Evolutionary conservation across 345 rosid species (phyloP), one percentile per base, ranked within the genome.

Genomic region (Camelina neglecta): DNA sequence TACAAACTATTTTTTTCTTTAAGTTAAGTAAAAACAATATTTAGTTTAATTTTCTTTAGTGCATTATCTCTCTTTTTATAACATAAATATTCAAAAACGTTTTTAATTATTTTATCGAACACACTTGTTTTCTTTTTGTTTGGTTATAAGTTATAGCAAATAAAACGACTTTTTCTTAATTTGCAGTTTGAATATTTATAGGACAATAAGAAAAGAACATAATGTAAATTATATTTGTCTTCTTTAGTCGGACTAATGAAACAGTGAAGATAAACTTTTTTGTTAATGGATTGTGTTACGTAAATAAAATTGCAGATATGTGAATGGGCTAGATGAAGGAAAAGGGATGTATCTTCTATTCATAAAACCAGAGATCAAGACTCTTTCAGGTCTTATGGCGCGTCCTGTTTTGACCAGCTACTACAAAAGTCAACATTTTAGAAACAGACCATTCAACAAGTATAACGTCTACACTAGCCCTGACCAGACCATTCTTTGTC

Each of bases 381-480:
- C 97, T 20, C 97, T 90, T 3, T 87, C 96, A 7, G 93, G 96
- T 49, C 74, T 93, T 50, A 87, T 80, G 97, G 98, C 97, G 0
- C 90, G 97, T 74, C 98, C 98, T 35, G 98, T 91, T 60, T 77
- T 93, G 57, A 93, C 98, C 18, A 93, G 97, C 81, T 93, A 91
- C 81, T 93, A 91, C 81, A 93, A 90, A 85, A 93, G 98, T 81
- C 75, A 70, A 54, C 87, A 86, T 81, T 93, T 93, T 84, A 84
- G 81, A 80, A 86, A 88, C 75, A 79, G 97, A 67, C 93, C 94
- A 10, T 88, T 88, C 68, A 91, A 91, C 81, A 81, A 87, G 65
- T 93, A 86, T 82, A 91, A 88, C 58, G 80, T 91, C 56, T 86
- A 83, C 81, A 91, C 98, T 53, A 93, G 97, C 62, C 98, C 98